Evolutionary conservation across 306 rosid genomes (phyloP).

Genomic region (Vigna hirtella): DNA sequence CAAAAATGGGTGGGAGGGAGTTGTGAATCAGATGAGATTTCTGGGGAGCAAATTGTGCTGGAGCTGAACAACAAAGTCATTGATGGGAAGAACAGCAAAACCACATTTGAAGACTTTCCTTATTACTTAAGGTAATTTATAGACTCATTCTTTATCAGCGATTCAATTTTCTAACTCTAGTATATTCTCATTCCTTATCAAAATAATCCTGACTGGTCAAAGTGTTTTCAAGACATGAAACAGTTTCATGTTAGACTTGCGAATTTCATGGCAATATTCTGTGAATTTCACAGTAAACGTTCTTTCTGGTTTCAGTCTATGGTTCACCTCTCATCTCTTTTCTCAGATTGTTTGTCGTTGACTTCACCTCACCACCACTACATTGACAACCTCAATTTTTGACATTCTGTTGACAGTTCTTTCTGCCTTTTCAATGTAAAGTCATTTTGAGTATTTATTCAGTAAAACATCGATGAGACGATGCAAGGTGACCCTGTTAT

Average conservation of each 20-base stretch:
- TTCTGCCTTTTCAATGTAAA: constrained; percentile 28
- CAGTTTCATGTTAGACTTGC: constrained; percentile 31
- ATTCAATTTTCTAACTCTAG: background rate
- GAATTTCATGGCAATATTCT: constrained; percentile 37
- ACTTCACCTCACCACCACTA: constrained; percentile 20
- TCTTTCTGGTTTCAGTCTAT: constrained; percentile 2
- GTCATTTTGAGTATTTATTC: constrained; percentile 28
- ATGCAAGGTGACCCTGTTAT: background rate
- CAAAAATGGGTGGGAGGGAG: constrained; percentile 80
- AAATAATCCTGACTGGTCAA: background rate
- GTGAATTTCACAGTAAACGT: background rate
- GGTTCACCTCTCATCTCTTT: background rate
- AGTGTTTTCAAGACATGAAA: background rate
- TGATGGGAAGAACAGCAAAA: constrained; percentile 64
- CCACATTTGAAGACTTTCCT: constrained; percentile 80
- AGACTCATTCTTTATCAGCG: background rate
- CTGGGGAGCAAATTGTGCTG: constrained; percentile 71
- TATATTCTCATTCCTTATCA: background rate
- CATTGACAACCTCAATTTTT: constrained; percentile 6
- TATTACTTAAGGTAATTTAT: constrained; percentile 76
- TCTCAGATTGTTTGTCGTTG: constrained; percentile 14
- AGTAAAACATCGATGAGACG: constrained; percentile 14
- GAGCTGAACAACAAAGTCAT: constrained; percentile 67
- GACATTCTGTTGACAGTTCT: constrained; percentile 10
- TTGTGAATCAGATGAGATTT: constrained; percentile 60